phyloP scores from a whole-genome alignment of 306 rosid genomes.

The Vachellia pachyceras region DNA sequence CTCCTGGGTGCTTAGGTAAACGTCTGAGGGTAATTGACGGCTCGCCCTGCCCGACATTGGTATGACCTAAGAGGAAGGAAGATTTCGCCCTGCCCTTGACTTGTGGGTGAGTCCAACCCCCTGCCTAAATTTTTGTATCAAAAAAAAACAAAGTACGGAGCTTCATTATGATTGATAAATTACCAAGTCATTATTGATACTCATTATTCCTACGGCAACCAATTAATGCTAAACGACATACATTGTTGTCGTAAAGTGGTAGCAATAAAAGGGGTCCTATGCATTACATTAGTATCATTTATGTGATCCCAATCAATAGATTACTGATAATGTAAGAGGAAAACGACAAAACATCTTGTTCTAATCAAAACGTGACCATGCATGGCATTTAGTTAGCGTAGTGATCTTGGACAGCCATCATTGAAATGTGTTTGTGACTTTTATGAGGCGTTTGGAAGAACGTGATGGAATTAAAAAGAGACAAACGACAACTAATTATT shows the following conservation, averaged over 20 bases:
- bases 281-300: no score
- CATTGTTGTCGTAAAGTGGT: not conserved
- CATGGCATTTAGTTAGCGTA: not conserved
- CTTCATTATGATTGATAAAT: constrained; percentile 32
- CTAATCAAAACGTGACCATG: not conserved
- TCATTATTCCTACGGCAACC: constrained; percentile 13
- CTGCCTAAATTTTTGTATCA: no score
- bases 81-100: no score
- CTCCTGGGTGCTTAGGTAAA: no score
- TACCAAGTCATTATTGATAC: constrained; percentile 34
- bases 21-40: no score
- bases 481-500: not conserved
- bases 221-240: constrained; percentile 20
- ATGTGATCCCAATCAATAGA: no score
- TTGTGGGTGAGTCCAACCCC: no score
- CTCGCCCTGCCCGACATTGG: no score
- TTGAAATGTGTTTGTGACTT: not conserved
- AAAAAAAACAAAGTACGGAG: no score
- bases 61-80: no score
- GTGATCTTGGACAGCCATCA: not conserved
- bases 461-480: not conserved
- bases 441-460: not conserved
- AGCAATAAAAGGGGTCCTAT: not conserved
- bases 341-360: constrained; percentile 24
- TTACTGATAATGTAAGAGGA: not conserved